phyloP scores from a whole-genome alignment of 768 basidiomycete genomes.

The Boletus pseudo-olivaceus region DNA sequence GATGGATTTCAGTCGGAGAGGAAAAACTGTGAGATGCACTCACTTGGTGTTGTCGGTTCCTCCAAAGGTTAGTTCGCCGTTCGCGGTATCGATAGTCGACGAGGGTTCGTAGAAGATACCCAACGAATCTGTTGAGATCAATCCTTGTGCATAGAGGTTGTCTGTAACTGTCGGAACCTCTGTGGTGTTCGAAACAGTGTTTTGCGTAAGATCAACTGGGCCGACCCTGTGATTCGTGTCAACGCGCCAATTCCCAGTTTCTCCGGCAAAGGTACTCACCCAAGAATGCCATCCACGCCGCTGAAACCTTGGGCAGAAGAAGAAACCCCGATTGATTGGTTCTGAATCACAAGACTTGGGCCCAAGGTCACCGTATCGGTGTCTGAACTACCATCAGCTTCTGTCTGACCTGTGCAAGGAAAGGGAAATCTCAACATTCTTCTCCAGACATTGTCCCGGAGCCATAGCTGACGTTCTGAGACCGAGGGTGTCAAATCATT shows the following conservation, averaged over 20 bases:
- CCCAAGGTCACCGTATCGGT: slow-evolving; percentile 45
- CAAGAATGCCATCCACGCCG: slow-evolving; percentile 52
- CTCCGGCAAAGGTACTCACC: slow-evolving; percentile 26
- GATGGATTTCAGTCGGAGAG: not conserved
- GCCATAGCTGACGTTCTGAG: slow-evolving; percentile 50
- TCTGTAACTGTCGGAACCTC: slow-evolving; percentile 55
- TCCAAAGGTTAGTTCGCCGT: slow-evolving; percentile 58
- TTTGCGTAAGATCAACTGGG: slow-evolving; percentile 46
- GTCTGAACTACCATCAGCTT: slow-evolving; percentile 29
- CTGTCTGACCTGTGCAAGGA: not conserved
- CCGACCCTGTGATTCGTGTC: slow-evolving; percentile 37
- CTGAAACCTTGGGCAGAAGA: slow-evolving; percentile 41
- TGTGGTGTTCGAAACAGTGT: slow-evolving; percentile 38
- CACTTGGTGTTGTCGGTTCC: slow-evolving; percentile 46
- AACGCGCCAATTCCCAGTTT: not conserved
- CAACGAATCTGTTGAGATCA: slow-evolving; percentile 43
- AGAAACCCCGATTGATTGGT: slow-evolving; percentile 49
- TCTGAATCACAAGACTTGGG: slow-evolving; percentile 39
- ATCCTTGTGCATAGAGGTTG: slow-evolving; percentile 48
- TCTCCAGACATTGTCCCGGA: slow-evolving; percentile 51
- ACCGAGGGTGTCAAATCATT: not conserved
- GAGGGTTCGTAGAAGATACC: slow-evolving; percentile 54
- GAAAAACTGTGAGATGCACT: not conserved
- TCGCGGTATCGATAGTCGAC: slow-evolving; percentile 32
- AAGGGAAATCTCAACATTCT: slow-evolving; percentile 38